Evolutionary conservation across 441 rosid genomes (phyloP), one percentile per base, ranked within the genome.

Genomic region (Gossypium trilobum): DNA sequence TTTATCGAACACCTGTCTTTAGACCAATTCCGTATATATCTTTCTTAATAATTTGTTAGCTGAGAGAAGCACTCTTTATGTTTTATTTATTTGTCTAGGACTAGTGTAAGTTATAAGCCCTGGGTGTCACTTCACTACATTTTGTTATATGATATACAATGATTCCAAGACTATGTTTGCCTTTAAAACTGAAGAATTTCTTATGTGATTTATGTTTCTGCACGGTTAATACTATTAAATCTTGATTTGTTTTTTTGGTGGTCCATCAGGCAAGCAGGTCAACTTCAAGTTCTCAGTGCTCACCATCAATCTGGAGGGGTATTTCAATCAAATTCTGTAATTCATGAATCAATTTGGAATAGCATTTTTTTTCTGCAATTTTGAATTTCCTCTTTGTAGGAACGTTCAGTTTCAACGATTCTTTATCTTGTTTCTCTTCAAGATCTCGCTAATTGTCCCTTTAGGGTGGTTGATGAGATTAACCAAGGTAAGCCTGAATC

Each of bases 261-360:
- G 22, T 29, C 19, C 70, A 51, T 63, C 79, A 90, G 99, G 85
- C 91, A 89, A 82, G 65, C 93, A 11, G 97, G 92, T 74, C 85
- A 87, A 69, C 97, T 94, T 78, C 92, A 90, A 83, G 97, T 89
- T 80, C 91, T 92, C 42, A 90, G 99, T 73, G 94, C 97, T 50
- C 94, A 90, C 74, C 99, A 94, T 83, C 97, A 94, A 66, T 94
- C 97, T 72, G 97, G 97, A 86, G 97, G 97, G 94, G 93, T 88
- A 88, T 70, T 20, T 20, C 59, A 68, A 48, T 19, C 0, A 33
- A 31, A 42, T 25, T 70, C 25, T 31, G 68, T 9, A 8, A 2
- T 67, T 69, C 29, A 42, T 75, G n/a, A 29, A 44, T 70, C 65
- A 27, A 55, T 62, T 50, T 62, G 23, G 20, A 36, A n/a, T 46